Evolutionary conservation across 2,329 filamentous ascomycete species (phyloP), one percentile per base, ranked within the genome.

Genomic region (Xylaria sp.): DNA sequence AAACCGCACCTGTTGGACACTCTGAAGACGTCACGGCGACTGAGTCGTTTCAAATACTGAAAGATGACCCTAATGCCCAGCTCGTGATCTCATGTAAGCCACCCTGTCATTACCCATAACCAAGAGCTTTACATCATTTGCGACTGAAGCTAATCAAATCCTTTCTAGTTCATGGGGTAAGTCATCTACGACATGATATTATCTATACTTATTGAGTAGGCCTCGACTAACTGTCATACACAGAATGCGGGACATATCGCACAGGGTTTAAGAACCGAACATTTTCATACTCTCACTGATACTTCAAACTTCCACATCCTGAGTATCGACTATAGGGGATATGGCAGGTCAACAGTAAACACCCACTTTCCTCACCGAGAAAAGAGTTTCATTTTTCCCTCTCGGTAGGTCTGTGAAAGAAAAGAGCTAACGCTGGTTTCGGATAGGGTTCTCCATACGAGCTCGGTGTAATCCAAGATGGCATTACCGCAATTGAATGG

Each of bases 271-370:
- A 89, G 95, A 17, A 91, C 93, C 2, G 85, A 89, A 38, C 92
- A 89, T 65, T 97, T 97, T 78, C 93, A 94, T 74, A 86, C 90
- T 53, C 83, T 97, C 49, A 89, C 93, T 4, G 88, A 91, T 61
- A 89, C 90, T 2, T 92, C 91, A 1, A 87, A 86, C 0, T 89
- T 94, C 63, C 94, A 97, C 77, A 87, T 97, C 53, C 84, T 97
- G n/a, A 88, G 93, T 46, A 89, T 97, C 74, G 94, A 97, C 83
- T 97, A 97, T 80, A 91, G 94, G 20, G 94, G 94, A 6, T 97
- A 93, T 74, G 94, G 94, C 0, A 86, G 88, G 46, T 96, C 92
- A 9, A 93, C 90, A 0, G 68, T 70, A 63, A 1, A 56, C n/a
- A 9, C 11, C 51, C 6, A 28, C 17, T 6, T 15, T 40, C 9